Base-by-base conservation (phyloP, 2,329 filamentous ascomycete species). In the Fusarium continuum region DNA sequence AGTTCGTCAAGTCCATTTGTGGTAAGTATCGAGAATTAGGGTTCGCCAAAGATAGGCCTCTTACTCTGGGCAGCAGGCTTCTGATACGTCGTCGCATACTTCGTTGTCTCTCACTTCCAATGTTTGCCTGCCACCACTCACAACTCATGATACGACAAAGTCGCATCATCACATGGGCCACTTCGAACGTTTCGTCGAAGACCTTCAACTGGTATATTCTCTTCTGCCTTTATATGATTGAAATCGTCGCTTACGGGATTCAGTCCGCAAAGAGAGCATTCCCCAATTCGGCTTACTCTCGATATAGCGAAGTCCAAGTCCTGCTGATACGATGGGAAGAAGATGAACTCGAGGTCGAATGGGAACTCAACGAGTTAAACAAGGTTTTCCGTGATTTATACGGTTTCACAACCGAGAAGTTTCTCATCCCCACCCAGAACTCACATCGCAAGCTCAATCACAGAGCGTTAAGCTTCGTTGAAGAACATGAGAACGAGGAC, bases 321-420 rank as follows among this genome's bases (percentile, higher is more conserved):
- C 36, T 70, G 23, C 48, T 70, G n/a, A 68, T 70, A 45, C 63
- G 61, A 38, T 70, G 68, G 68, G 68, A 70, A 34, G 68, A 70
- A 38, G 68, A 70, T 11, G 68, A 70, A 20, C 68, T 70, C 11
- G 64, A 70, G 6, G 68, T 71, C 8, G 67, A 68, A 13, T 57
- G 52, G 44, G 68, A 70, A 23, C 55, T 70, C 32, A 59, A 69
- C 22, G 65, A 70, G 34, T 16, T 70, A 14, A 51, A 54, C 38
- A 58, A 31, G 10, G 57, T 70, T n/a, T 60, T 71, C 7, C 56
- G 57, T 43, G 54, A 62, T 13, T 36, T 63, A 23, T 70, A 70
- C 39, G 67, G 64, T 3, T 70, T 70, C 39, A 40, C 55, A 8
- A 65, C 67, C 5, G 63, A 65, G 9, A 61, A 57, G 11, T 70